Evolutionary conservation across 2,329 filamentous ascomycete species (phyloP).

Genomic region (Zalaria obscura): DNA sequence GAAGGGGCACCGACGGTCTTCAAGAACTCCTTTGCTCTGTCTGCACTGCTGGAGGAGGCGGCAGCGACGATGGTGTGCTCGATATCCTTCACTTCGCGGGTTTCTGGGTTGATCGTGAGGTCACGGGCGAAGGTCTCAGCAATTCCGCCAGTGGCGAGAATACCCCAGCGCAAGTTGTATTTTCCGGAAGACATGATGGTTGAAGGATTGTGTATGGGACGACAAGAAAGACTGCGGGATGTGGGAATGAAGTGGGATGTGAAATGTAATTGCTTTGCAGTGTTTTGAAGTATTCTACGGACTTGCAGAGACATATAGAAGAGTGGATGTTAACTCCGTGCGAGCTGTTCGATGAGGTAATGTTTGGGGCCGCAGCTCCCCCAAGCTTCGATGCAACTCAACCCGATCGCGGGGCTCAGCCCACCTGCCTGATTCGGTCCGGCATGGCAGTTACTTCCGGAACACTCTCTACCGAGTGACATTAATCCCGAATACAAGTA

Average conservation of each 20-base stretch:
- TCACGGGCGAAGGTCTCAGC: slow-evolving; percentile 53
- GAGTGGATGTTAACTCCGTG: too few relatives aligned
- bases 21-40: slow-evolving; percentile 60
- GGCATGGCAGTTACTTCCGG: too few relatives aligned
- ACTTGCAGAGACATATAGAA: too few relatives aligned
- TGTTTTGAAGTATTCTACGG: too few relatives aligned
- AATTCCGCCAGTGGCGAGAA: slow-evolving; percentile 35
- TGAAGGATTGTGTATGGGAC: slow-evolving; percentile 4
- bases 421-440: too few relatives aligned
- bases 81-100: slow-evolving; percentile 57
- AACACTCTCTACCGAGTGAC: too few relatives aligned
- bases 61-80: slow-evolving; percentile 66
- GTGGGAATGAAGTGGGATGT: not conserved
- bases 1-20: slow-evolving; percentile 53
- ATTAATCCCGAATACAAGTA: too few relatives aligned
- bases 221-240: not conserved
- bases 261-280: not conserved
- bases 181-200: slow-evolving; percentile 1
- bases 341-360: too few relatives aligned
- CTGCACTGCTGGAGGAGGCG: slow-evolving; percentile 60
- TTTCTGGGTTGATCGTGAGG: slow-evolving; percentile 57
- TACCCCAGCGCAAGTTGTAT: slow-evolving; percentile 21
- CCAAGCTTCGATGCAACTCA: too few relatives aligned
- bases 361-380: too few relatives aligned
- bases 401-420: too few relatives aligned